A percentile compares a stretch with the other conserved stretches of the same genome.
phyloP scores from a whole-genome alignment of 176 grass and related monocot species.

The Panicum miliaceum region DNA sequence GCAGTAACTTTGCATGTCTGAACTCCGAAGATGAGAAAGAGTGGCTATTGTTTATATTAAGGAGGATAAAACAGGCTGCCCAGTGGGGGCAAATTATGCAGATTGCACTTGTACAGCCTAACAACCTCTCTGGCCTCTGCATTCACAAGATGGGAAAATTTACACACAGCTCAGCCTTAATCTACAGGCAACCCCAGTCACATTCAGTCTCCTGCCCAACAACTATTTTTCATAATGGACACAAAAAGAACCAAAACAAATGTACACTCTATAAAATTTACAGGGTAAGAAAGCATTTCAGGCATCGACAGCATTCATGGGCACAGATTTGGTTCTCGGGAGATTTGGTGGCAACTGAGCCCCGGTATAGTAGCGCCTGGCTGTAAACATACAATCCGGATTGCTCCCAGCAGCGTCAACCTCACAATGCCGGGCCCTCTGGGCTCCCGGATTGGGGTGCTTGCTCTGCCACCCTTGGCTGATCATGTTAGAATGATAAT shows the following conservation, averaged over 20 bases:
- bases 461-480: conserved; percentile 10
- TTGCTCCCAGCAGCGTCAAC: conserved; percentile 26
- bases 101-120: conserved; percentile 24
- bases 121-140: background rate
- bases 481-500: conserved; percentile 21
- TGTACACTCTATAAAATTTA: conserved; percentile 54
- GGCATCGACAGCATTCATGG: conserved; percentile 45
- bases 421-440: conserved; percentile 50
- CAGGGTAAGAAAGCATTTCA: conserved; percentile 43
- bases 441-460: conserved; percentile 41
- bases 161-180: conserved; percentile 47
- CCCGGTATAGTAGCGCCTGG: conserved; percentile 46
- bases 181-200: conserved; percentile 24
- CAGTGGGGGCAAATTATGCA: conserved; percentile 22
- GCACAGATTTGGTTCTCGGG: conserved; percentile 54
- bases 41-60: background rate
- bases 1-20: background rate
- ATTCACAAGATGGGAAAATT: conserved; percentile 36
- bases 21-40: conserved; percentile 11
- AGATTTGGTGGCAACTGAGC: conserved; percentile 54
- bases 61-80: background rate
- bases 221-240: conserved; percentile 47
- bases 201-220: conserved; percentile 32
- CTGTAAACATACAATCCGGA: conserved; percentile 45
- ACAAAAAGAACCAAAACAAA: conserved; percentile 52